phyloP scores from a whole-genome alignment of 306 rosid species.

The Crataegus laevigata region DNA sequence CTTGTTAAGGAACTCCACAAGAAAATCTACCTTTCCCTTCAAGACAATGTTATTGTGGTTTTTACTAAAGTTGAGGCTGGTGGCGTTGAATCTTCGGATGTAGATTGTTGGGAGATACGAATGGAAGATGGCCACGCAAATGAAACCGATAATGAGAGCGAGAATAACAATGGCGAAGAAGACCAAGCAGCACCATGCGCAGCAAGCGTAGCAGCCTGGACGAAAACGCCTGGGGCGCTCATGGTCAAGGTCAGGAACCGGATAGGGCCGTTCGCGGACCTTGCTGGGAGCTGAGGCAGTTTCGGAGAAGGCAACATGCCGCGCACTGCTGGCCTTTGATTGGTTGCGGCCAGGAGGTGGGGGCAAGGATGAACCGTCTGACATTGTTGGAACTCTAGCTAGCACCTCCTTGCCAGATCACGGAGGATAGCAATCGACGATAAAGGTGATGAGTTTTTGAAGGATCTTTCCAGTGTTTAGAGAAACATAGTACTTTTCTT shows the following conservation, averaged over 20 bases:
- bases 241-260: background rate
- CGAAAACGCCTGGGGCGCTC: background rate
- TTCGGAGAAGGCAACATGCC: conserved; percentile 15
- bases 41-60: background rate
- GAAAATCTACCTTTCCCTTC: background rate
- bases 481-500: background rate
- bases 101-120: conserved; percentile 31
- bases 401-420: conserved; percentile 12
- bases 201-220: conserved; percentile 17
- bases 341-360: conserved; percentile 7
- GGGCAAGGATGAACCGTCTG: conserved; percentile 7
- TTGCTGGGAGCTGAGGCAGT: background rate
- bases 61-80: conserved; percentile 14
- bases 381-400: conserved; percentile 21
- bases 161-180: conserved; percentile 11
- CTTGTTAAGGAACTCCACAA: conserved; percentile 26
- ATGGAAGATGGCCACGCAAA: conserved; percentile 30
- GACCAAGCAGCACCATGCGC: conserved; percentile 32
- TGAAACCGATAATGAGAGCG: conserved; percentile 20
- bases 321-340: conserved; percentile 7
- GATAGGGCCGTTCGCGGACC: background rate
- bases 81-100: conserved; percentile 15
- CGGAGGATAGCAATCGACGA: background rate
- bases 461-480: background rate
- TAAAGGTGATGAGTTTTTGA: background rate